Evolutionary conservation across 1,284 basidiomycete species (phyloP), one percentile per base, ranked within the genome.

Genomic region (Anthracocystis panici-leucophaei): DNA sequence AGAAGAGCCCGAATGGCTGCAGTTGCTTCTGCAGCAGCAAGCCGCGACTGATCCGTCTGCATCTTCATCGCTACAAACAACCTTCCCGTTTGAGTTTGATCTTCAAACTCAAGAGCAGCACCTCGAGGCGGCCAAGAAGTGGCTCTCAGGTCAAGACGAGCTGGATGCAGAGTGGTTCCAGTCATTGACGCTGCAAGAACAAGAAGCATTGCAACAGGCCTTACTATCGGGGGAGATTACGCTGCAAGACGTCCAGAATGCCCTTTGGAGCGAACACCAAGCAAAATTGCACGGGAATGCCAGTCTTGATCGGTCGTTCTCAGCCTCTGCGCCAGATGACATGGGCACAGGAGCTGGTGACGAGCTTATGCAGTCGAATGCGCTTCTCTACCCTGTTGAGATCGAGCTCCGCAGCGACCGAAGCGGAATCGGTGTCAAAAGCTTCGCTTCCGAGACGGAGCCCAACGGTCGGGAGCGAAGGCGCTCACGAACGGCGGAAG

Each of bases 341-440:
- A 40, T 11, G 4, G 55, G 31, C 0, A 20, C 12, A 14, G 29
- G 11, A 2, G 21, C 16, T 35, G 25, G 33, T 18, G 33, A 49
- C n/a, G 55, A 46, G 9, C 16, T 21, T 7, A 20, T 42, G 44
- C 44, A 35, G n/a, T 58, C 59, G 6, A 45, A 54, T 8, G 65
- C 56, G 0, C 44, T 68, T 27, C 56, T 68, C 1, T 57, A 68
- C 18, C 65, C 65, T 18, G 56, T 68, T n/a, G 42, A 62, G 41
- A 51, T 68, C 20, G 59, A 68, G 50, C 59, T 58, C 10, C 65
- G 65, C 29, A 54, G 3, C 11, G 56, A 51, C 27, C 54, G 65
- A 11, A 20, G 51, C 20, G 65, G 65, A 0, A 62, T 68, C 10
- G 65, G 65, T 14, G 35, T 46, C 16, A 53, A 61, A 6, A 11